Base-by-base conservation (phyloP, 2,329 filamentous ascomycete species). In the Pezicula carpinea region DNA sequence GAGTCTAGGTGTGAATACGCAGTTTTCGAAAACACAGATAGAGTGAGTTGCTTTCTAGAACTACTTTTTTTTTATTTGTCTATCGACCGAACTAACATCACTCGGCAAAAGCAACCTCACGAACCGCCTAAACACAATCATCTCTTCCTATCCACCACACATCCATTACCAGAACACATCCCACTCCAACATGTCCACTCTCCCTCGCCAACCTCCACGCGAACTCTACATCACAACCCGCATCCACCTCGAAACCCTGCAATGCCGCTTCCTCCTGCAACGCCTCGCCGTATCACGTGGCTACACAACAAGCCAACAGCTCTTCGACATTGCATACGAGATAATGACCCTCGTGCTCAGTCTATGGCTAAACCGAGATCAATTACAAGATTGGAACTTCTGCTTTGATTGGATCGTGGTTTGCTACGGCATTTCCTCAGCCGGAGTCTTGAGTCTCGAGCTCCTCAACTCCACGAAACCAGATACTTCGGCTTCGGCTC, bases 401-500 rank as follows among this genome's bases (percentile, higher is more conserved):
- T n/a, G n/a, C 3, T 38, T 38, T 21, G 35, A 38, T 21, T 38
- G 35, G 35, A 19, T 38, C 10, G 35, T 38, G 2, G 21, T 17
- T n/a, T 47, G 44, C 38, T 48, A 51, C 14, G 48, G 48, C 3
- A 23, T 47, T 33, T 36, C 43, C 7, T 31, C 23, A 10, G 32
- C 38, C 13, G 48, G 48, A 1, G 44, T 50, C n/a, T 18, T 50
- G 11, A 36, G 31, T 13, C 10, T 50, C 7, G 47, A 49, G 29
- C 43, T 46, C 13, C 35, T 49, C 6, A 49, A 46, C 7, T 35
- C 19, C 14, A 21, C 33, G 13, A 44, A 46, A n/a, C n/a, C n/a
- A n/a, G n/a, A n/a, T n/a, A n/a, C n/a, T n/a, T n/a, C n/a, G n/a
- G n/a, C n/a, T n/a, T n/a, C n/a, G n/a, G n/a, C n/a, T n/a, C n/a